Base-by-base conservation (phyloP, 1,284 basidiomycete species). In the Agroathelia rolfsii region DNA sequence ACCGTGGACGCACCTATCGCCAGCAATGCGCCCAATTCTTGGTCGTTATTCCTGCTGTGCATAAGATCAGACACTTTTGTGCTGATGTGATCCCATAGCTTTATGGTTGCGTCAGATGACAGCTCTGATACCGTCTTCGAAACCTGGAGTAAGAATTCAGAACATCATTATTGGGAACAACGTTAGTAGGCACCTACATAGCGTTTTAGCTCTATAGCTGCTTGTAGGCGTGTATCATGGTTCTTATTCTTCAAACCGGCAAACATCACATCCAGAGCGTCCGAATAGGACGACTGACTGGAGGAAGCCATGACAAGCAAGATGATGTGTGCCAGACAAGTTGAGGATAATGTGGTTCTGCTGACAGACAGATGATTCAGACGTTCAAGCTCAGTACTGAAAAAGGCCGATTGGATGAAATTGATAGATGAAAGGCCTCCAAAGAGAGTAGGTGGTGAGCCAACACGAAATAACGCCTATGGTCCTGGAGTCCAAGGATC, bases 61-160 rank as follows among this genome's bases (percentile, higher is more conserved):
- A 85, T 80, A 32, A 90, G 67, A 44, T 87, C 82, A 45, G 87
- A 88, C 36, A 92, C 64, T 24, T 75, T 62, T 42, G 77, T 70
- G 51, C 78, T 87, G 41, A 92, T 81, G 35, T 71, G 80, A 38
- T 87, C 83, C 82, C 82, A 87, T 32, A 87, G 60, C 51, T 84
- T 84, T 1, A 73, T 69, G 5, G 76, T 75, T 7, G 72, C 74
- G 46, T 86, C 84, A 2, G 79, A 73, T 5, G 80, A 73, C 69
- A 85, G 75, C 50, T 87, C 83, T 3, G 77, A 69, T 3, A 83
- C 69, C 6, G 72, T 72, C 27, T 70, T 73, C 6, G 72, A 67
- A 9, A 86, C 76, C 84, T 87, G 41, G 11, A 36, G 28, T 38
- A 14, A 33, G 16, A 20, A 22, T 41, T 25, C 15, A 43, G n/a